phyloP scores from a whole-genome alignment of 495 filamentous ascomycete genomes.

The Aspergillus sparsus region DNA sequence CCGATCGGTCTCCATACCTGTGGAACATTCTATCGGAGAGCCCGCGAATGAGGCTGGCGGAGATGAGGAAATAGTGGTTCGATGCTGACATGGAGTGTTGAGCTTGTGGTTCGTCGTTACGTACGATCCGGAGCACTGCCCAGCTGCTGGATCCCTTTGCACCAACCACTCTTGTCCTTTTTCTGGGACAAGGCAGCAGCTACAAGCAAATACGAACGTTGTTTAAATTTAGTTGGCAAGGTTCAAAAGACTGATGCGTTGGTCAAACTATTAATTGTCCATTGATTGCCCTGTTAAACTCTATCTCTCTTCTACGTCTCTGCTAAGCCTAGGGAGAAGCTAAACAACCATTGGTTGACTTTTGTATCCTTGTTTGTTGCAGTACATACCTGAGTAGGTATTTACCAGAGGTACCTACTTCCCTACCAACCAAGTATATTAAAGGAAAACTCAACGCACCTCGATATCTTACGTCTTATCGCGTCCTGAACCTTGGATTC shows the following conservation, averaged over 20 bases:
- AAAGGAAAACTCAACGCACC: neutral
- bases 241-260: conserved; percentile 3
- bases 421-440: neutral
- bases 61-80: neutral
- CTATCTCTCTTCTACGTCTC: neutral
- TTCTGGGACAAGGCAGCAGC: neutral
- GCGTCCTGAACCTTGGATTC: neutral
- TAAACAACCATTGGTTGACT: neutral
- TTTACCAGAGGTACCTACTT: neutral
- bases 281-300: conserved; percentile 12
- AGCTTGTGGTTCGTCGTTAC: conserved; percentile 10
- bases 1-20: too few species aligned
- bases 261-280: conserved; percentile 20
- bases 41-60: too few species aligned
- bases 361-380: neutral
- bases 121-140: conserved; percentile 11
- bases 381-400: too few species aligned
- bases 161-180: conserved; percentile 1
- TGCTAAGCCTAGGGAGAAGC: neutral
- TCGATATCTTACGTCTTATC: neutral
- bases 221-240: conserved; percentile 7
- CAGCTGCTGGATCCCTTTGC: conserved; percentile 4
- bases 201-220: neutral
- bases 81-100: conserved; percentile 4
- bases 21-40: too few species aligned